Evolutionary conservation across 1,284 basidiomycete genomes (phyloP), one percentile per base, ranked within the genome.

Genomic region (Trichosporon coremiiforme): DNA sequence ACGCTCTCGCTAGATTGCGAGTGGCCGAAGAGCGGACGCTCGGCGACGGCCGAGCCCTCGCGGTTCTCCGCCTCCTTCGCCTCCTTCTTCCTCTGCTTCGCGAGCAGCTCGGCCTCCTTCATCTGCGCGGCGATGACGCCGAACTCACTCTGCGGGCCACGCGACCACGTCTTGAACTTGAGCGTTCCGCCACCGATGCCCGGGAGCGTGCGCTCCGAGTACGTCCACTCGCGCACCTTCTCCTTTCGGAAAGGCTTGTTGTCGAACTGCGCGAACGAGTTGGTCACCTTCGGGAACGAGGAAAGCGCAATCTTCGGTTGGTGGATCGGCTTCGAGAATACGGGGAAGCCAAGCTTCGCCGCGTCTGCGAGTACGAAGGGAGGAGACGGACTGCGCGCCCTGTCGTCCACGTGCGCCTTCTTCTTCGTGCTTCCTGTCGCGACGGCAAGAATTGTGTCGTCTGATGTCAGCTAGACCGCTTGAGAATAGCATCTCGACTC

Each of bases 201-300:
- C 2, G 73, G 57, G 13, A 80, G 68, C 5, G 64, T 73, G 63
- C 72, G 74, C 66, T 79, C 77, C 8, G 50, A 29, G 13, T 67
- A 50, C n/a, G 70, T 74, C 79, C 79, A 82, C 4, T 35, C 67
- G 45, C 80, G 70, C 15, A 78, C 76, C 33, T 69, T 72, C 65
- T 82, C 81, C 66, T 77, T 79, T 10, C 77, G 66, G 71, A 81
- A 79, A 9, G 76, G 76, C 41, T 77, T 77, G 20, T 75, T 69
- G 73, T 82, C 79, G 47, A 77, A 71, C 15, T 75, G 79, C 22
- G 77, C 76, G 55, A 82, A 82, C 62, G 71, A 76, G 57, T 76
- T 71, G 0, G 81, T 81, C 41, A 82, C 77, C 65, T 76, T 80
- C n/a, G 81, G 81, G 70, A 81, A 80, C 2, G 70, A 53, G 15